Evolutionary conservation across 257 asterid genomes (phyloP), one percentile per base, ranked within the genome.

Genomic region (Salvia splendens): DNA sequence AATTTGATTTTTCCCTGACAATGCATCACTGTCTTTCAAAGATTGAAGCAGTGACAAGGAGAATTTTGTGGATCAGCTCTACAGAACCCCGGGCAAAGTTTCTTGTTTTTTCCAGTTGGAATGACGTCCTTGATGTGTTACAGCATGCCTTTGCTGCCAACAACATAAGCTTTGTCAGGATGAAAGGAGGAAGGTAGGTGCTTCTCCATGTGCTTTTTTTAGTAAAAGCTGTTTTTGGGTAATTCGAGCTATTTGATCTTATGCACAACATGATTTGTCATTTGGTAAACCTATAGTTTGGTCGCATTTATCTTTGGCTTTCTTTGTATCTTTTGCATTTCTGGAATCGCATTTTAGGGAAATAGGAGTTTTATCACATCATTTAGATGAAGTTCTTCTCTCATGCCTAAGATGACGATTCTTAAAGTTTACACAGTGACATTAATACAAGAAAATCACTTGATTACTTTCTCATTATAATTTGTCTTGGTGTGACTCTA

Each of bases 111-210:
- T 86, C 95, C 59, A 93, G 97, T 78, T 93, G 99, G 99, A 84
- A 85, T 69, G 99, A 93, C 75, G 99, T 90, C 58, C 97, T 93
- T 72, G 99, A 93, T 77, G 99, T 93, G 76, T 78, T 93, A 66
- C 96, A 88, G 73, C 99, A 93, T 79, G 98, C 97, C 48, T 86
- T 93, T 63, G 55, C 74, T 42, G 87, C 97, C 69, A 93, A 93
- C 73, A 42, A 51, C 65, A 88, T 93, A 81, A 89, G 88, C 80
- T 83, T 76, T 63, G 69, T 85, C 61, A 78, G 99, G 81, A 93
- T 93, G 99, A 85, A 88, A 80, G 99, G 99, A 62, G 99, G 99
- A 83, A 93, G 97, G 99, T 90, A 56, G 46, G 20, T 68, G 54
- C 68, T 65, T 68, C 6, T 61, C 47, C 12, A 12, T 49, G 8